Percentiles rank a stretch among this genome's conserved stretches.
Evolutionary conservation across 805 yeast species (phyloP).

Genomic region (Starmera caribaea): DNA sequence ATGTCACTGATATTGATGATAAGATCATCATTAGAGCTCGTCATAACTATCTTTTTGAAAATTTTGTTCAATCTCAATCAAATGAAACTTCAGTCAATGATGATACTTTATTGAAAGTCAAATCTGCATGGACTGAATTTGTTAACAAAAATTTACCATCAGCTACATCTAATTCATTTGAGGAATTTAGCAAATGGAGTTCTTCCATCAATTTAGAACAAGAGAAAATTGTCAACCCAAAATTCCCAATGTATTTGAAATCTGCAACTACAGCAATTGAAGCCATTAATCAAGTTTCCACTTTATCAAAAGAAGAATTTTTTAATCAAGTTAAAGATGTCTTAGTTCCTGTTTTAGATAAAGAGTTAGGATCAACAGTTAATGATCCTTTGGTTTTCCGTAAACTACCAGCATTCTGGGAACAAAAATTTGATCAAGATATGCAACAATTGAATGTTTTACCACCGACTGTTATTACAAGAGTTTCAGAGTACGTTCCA

Average conservation of each 20-base stretch:
- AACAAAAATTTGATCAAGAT: slow-evolving; percentile 70
- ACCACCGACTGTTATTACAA: slow-evolving; percentile 77
- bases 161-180: slow-evolving; percentile 21
- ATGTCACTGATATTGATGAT: slow-evolving; percentile 98
- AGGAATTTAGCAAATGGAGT: slow-evolving; percentile 42
- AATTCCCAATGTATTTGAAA: slow-evolving; percentile 73
- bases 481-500: slow-evolving; percentile 93
- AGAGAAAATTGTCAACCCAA: slow-evolving; percentile 55
- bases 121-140: slow-evolving; percentile 37
- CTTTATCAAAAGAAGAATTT: slow-evolving; percentile 25
- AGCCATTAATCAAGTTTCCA: slow-evolving; percentile 27
- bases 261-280: slow-evolving; percentile 46
- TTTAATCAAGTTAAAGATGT: slow-evolving; percentile 59
- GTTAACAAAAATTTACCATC: slow-evolving; percentile 46
- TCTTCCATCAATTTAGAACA: slow-evolving; percentile 36
- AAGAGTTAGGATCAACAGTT: slow-evolving; percentile 60
- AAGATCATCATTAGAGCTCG: slow-evolving; percentile 93
- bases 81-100: slow-evolving; percentile 15
- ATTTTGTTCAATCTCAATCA: slow-evolving; percentile 31
- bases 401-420: slow-evolving; percentile 84
- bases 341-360: slow-evolving; percentile 63
- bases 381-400: slow-evolving; percentile 80
- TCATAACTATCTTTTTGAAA: slow-evolving; percentile 70
- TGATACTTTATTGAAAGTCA: slow-evolving; percentile 29
- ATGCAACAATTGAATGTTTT: slow-evolving; percentile 80